A percentile compares a stretch with the other conserved stretches of the same genome.
These are phyloP conservation scores for Trichosporon sp. DNA, from an alignment of 1,284 basidiomycete genomes.

Conservation along the genomic window DNA sequence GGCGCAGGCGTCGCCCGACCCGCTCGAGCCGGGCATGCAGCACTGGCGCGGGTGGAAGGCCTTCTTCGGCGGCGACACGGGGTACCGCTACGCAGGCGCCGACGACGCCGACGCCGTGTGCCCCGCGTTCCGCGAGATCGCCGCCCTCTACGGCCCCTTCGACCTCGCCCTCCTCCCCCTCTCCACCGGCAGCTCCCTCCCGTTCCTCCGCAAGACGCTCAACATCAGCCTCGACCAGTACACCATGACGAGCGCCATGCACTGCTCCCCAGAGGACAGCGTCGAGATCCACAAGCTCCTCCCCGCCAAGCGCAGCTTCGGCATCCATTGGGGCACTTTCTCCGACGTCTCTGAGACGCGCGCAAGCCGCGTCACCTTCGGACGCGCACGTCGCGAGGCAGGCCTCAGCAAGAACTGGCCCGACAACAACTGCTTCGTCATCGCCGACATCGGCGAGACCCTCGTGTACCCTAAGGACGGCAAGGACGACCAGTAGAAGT, in stretches of 20 bases:
- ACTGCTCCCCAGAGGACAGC: conserved; percentile 47
- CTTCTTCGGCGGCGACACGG: conserved; percentile 50
- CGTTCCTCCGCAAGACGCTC: conserved; percentile 46
- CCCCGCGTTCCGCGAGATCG: conserved; percentile 48
- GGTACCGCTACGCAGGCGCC: conserved; percentile 48
- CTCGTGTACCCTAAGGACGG: conserved; percentile 7
- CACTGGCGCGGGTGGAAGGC: conserved; percentile 40
- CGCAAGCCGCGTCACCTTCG: conserved; percentile 47
- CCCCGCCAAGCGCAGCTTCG: conserved; percentile 34
- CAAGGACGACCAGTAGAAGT: not conserved
- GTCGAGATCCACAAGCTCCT: conserved; percentile 43
- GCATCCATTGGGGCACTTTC: conserved; percentile 51
- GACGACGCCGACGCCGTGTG: conserved; percentile 39
- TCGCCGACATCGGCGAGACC: conserved; percentile 46
- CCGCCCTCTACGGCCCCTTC: conserved; percentile 41
- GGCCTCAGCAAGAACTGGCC: conserved; percentile 35
- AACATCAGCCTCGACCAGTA: conserved; percentile 48
- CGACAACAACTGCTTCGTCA: conserved; percentile 37
- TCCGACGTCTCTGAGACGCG: conserved; percentile 45
- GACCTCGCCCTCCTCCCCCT: conserved; percentile 43
- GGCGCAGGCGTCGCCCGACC: conserved; percentile 1
- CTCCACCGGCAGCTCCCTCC: conserved; percentile 46
- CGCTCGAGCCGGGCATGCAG: conserved; percentile 28
- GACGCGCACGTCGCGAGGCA: conserved; percentile 29
- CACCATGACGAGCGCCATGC: conserved; percentile 46